phyloP scores from a whole-genome alignment of 805 yeast genomes.

The Lipomyces japonicus region DNA sequence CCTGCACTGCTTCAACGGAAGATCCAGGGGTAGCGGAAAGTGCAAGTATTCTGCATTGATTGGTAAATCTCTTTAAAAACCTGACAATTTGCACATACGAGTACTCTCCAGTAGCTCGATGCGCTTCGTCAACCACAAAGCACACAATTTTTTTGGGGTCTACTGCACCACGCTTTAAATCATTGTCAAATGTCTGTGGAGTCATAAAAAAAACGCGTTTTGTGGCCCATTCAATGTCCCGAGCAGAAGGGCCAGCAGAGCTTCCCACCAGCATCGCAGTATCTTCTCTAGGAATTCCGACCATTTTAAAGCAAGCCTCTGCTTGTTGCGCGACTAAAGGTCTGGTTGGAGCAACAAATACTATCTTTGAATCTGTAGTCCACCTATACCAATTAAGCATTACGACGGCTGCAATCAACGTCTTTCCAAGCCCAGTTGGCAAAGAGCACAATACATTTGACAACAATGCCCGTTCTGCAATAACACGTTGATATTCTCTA shows the following conservation, averaged over 20 bases:
- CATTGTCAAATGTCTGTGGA: constrained; percentile 94
- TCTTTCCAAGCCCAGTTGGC: constrained; percentile 97
- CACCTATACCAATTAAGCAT: constrained; percentile 87
- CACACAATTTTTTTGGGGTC: constrained; percentile 73
- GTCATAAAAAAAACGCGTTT: constrained; percentile 87
- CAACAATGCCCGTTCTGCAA: constrained; percentile 66
- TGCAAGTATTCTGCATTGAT: constrained; percentile 72
- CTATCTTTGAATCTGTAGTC: constrained; percentile 73
- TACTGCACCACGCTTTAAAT: constrained; percentile 66
- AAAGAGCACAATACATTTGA: constrained; percentile 80
- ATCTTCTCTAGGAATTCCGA: constrained; percentile 73
- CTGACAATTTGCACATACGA: constrained; percentile 82
- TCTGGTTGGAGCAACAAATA: constrained; percentile 95
- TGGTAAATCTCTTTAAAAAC: constrained; percentile 57
- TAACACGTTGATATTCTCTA: constrained; percentile 84
- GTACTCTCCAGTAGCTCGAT: constrained; percentile 84
- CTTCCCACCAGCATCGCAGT: constrained; percentile 74
- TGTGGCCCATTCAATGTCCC: constrained; percentile 72
- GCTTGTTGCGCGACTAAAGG: constrained; percentile 97
- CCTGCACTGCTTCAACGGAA: constrained; percentile 81
- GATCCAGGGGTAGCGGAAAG: constrained; percentile 96
- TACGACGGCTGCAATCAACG: constrained; percentile 90
- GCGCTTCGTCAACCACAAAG: constrained; percentile 92
- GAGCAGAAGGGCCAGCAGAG: constrained; percentile 46
- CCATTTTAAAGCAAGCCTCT: constrained; percentile 81